These are phyloP conservation scores for Cyberlindnera meyerae DNA, from an alignment of 805 yeast genomes.

Conservation along the genomic window DNA sequence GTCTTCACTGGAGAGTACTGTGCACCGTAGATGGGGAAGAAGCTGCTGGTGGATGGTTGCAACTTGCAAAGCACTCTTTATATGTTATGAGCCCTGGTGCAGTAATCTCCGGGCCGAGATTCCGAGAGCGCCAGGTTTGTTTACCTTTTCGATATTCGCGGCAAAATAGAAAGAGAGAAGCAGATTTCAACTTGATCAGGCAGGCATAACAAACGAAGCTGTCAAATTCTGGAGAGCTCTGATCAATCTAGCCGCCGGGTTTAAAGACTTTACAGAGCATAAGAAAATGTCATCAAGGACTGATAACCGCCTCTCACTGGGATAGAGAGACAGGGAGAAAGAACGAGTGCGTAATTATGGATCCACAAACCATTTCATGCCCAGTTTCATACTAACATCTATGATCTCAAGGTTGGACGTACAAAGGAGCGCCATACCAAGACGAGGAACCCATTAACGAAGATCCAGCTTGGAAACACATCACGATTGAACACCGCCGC, in stretches of 20 bases:
- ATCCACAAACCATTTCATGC: no score
- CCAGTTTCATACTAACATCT: conserved; percentile 5
- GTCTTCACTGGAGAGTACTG: no score
- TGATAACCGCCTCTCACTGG: conserved; percentile 8
- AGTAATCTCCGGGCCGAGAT: no score
- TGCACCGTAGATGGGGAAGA: no score
- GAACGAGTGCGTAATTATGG: conserved; percentile 12
- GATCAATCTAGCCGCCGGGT: background rate
- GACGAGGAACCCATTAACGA: conserved; percentile 24
- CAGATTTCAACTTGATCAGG: no score
- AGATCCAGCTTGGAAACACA: conserved; percentile 20
- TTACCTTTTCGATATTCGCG: no score
- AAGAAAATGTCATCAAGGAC: background rate
- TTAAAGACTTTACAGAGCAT: background rate
- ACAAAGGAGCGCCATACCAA: conserved; percentile 6
- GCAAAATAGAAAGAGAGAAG: no score
- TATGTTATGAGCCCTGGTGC: no score
- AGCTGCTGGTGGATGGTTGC: no score
- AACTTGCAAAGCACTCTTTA: no score
- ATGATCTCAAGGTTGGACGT: conserved; percentile 11
- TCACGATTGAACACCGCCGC: conserved; percentile 11
- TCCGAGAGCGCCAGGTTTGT: no score
- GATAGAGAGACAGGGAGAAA: conserved; percentile 2
- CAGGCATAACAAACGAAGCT: no score
- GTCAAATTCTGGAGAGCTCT: background rate